Percentiles rank a stretch among this genome's conserved stretches.
Conservation (phyloP, 1,284 basidiomycete genomes). For the Trichosporon faecale region DNA sequence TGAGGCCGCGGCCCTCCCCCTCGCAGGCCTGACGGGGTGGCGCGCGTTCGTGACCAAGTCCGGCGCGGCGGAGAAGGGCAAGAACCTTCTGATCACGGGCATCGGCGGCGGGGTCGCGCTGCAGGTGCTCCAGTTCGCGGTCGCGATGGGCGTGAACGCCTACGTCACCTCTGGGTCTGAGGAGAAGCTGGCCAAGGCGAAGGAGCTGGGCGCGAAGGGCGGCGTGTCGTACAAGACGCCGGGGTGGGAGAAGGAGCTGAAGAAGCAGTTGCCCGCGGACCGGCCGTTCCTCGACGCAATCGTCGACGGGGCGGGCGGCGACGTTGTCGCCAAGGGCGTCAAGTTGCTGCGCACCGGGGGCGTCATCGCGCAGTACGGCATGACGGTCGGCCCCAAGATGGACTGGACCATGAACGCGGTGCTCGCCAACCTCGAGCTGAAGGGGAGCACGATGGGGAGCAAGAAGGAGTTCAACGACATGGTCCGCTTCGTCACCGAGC, state of each 20-base stretch:
- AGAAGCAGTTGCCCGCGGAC: conserved; percentile 21
- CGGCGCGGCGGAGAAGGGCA: conserved; percentile 17
- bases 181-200: conserved; percentile 21
- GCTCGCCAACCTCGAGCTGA: conserved; percentile 25
- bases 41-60: conserved; percentile 24
- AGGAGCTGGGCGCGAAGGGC: conserved; percentile 22
- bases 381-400: conserved; percentile 26
- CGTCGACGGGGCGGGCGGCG: conserved; percentile 25
- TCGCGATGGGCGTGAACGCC: conserved; percentile 21
- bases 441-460: conserved; percentile 22
- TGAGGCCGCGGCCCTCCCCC: conserved; percentile 21
- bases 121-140: conserved; percentile 23
- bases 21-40: conserved; percentile 23
- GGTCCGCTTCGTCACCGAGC: conserved; percentile 18
- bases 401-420: conserved; percentile 26
- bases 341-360: conserved; percentile 22
- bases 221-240: conserved; percentile 22
- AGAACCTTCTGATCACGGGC: conserved; percentile 25
- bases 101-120: conserved; percentile 27
- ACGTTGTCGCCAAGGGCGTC: conserved; percentile 18
- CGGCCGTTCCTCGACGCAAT: conserved; percentile 24
- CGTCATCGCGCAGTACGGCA: conserved; percentile 26
- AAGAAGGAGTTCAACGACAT: conserved; percentile 25
- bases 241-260: conserved; percentile 27
- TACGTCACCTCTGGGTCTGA: conserved; percentile 17